phyloP scores from a whole-genome alignment of 139 green algal genomes.

The Chara braunii region DNA sequence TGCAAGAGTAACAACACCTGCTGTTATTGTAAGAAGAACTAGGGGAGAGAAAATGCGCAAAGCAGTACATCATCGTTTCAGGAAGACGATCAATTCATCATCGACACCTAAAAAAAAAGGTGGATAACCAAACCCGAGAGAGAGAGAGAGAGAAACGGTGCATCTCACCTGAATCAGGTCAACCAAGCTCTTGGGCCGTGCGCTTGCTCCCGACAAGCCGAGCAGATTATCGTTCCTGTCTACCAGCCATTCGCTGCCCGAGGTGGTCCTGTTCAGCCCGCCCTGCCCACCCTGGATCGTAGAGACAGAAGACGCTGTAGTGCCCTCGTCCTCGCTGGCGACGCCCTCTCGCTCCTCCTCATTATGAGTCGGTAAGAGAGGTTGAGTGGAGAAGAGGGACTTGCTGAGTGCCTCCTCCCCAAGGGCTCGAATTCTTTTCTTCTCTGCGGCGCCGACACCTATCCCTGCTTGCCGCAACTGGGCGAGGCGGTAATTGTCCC shows the following conservation, averaged over 20 bases:
- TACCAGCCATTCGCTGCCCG: background rate
- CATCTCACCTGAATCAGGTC: slow-evolving; percentile 42
- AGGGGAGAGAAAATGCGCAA: slow-evolving; percentile 1
- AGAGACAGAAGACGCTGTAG: background rate
- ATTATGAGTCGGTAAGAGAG: slow-evolving; percentile 25
- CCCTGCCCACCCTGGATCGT: background rate
- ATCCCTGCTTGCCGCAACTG: slow-evolving; percentile 5
- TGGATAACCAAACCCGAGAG: slow-evolving; percentile 1
- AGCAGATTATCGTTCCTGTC: background rate
- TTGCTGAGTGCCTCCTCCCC: slow-evolving; percentile 5
- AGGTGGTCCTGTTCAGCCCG: background rate
- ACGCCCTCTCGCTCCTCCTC: slow-evolving; percentile 9
- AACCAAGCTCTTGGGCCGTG: slow-evolving; percentile 34
- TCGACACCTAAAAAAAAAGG: slow-evolving; percentile 16
- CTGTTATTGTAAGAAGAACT: background rate
- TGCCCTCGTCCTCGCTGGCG: slow-evolving; percentile 22
- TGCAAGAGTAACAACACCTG: background rate
- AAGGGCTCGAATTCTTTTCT: background rate
- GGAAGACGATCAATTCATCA: background rate
- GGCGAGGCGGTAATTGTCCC: slow-evolving; percentile 31
- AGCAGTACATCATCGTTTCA: background rate
- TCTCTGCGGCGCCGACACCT: background rate
- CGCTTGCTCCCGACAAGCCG: background rate
- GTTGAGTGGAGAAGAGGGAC: slow-evolving; percentile 26
- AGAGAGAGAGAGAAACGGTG: background rate